A percentile compares a stretch with the other conserved stretches of the same genome.
Conservation (phyloP, 768 basidiomycete genomes). For the Rhizopogon vulgaris region DNA sequence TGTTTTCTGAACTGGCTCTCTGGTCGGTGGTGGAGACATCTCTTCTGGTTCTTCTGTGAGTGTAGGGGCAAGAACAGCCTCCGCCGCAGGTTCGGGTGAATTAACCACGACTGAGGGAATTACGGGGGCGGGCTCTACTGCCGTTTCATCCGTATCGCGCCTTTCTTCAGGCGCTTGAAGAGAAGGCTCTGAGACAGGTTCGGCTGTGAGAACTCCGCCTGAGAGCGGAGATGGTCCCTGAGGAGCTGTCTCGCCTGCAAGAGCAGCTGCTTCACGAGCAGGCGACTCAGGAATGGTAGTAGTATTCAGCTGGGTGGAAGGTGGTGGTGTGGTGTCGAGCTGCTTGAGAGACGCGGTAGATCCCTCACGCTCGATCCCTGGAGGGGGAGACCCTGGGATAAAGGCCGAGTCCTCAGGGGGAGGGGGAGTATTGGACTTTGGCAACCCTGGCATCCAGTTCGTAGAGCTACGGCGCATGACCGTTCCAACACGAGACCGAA, state of each 20-base stretch:
- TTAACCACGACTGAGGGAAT: conserved; percentile 8
- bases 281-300: conserved; percentile 72
- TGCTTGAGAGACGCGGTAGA: conserved; percentile 24
- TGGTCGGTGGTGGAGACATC: conserved; percentile 4
- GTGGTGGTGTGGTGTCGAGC: conserved; percentile 28
- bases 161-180: conserved; percentile 1
- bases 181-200: conserved; percentile 9
- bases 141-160: not conserved
- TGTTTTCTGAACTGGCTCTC: not conserved
- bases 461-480: conserved; percentile 59
- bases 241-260: conserved; percentile 23
- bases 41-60: conserved; percentile 48
- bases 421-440: conserved; percentile 15
- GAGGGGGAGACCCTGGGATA: conserved; percentile 20
- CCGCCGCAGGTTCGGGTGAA: conserved; percentile 16
- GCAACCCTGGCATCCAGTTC: conserved; percentile 37
- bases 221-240: conserved; percentile 40
- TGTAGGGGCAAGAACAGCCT: conserved; percentile 36
- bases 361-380: conserved; percentile 23
- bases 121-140: conserved; percentile 10
- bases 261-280: conserved; percentile 45
- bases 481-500: conserved; percentile 56
- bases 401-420: conserved; percentile 24
- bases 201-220: conserved; percentile 20
- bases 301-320: conserved; percentile 22